phyloP scores from a whole-genome alignment of 805 yeast species.

The Danielia reshetovae region DNA sequence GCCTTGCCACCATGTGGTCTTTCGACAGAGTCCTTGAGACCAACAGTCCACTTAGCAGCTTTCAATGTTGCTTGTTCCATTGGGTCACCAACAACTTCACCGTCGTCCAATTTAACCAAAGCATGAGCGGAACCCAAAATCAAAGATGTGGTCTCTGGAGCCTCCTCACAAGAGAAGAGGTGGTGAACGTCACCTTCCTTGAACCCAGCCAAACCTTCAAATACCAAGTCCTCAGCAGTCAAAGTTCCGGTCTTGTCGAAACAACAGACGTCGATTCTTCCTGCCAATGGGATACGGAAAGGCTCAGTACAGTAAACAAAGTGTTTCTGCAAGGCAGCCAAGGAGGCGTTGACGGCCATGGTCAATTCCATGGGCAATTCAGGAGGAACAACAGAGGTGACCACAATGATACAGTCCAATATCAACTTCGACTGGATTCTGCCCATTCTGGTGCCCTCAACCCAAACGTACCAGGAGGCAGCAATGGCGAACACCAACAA shows the following conservation, averaged over 20 bases:
- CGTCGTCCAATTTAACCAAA: slow-evolving; percentile 88
- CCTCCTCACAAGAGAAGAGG: slow-evolving; percentile 53
- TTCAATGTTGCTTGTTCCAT: slow-evolving; percentile 96
- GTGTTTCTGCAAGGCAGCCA: slow-evolving; percentile 81
- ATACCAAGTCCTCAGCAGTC: slow-evolving; percentile 93
- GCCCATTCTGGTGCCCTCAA: slow-evolving; percentile 94
- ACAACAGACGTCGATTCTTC: slow-evolving; percentile 97
- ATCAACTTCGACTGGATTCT: slow-evolving; percentile 91
- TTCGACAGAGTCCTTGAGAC: slow-evolving; percentile 66
- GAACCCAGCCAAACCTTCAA: slow-evolving; percentile 94
- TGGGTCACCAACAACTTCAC: slow-evolving; percentile 98
- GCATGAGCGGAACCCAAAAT: slow-evolving; percentile 97
- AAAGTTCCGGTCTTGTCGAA: slow-evolving; percentile 98
- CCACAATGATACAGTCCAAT: slow-evolving; percentile 90
- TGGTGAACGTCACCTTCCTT: slow-evolving; percentile 48
- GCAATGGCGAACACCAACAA: slow-evolving; percentile 86
- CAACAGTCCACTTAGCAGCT: slow-evolving; percentile 83
- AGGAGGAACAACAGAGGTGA: slow-evolving; percentile 98
- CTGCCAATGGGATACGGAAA: slow-evolving; percentile 95
- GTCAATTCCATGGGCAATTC: slow-evolving; percentile 99
- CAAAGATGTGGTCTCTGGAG: slow-evolving; percentile 63
- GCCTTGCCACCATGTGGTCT: slow-evolving; percentile 31
- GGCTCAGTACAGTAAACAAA: slow-evolving; percentile 97
- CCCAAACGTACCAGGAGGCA: slow-evolving; percentile 98
- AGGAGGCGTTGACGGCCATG: slow-evolving; percentile 92